phyloP scores from a whole-genome alignment of 768 basidiomycete genomes.

The Artomyces pyxidatus region DNA sequence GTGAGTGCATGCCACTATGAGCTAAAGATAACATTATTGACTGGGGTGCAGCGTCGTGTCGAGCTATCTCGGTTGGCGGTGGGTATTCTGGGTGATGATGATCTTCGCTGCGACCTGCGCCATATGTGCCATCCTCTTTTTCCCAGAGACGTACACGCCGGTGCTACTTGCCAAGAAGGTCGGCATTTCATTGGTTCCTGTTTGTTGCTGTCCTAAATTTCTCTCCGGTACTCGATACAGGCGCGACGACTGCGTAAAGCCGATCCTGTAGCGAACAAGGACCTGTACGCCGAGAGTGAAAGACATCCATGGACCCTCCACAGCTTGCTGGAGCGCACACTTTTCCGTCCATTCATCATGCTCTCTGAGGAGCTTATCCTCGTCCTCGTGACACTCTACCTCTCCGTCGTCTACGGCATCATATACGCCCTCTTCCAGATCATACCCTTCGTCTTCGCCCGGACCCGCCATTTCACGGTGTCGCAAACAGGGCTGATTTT shows the following conservation, averaged over 20 bases:
- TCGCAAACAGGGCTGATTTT: conserved; percentile 3
- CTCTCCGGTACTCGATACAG: neutral
- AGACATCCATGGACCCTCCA: neutral
- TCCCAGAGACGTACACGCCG: conserved; percentile 18
- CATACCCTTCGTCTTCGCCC: conserved; percentile 4
- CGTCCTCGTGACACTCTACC: conserved; percentile 9
- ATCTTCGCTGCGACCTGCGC: conserved; percentile 15
- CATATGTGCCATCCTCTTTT: conserved; percentile 9
- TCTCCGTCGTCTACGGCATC: conserved; percentile 10
- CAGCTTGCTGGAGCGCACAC: conserved; percentile 19
- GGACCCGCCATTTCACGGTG: neutral
- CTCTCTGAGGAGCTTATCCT: conserved; percentile 22
- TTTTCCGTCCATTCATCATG: conserved; percentile 25
- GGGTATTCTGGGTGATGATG: conserved; percentile 21
- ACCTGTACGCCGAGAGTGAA: conserved; percentile 2
- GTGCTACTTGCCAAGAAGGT: conserved; percentile 10
- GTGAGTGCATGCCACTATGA: neutral
- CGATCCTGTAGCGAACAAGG: neutral
- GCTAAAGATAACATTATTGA: neutral
- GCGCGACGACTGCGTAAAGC: neutral
- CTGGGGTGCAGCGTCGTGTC: neutral
- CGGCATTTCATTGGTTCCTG: neutral
- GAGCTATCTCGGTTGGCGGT: conserved; percentile 16
- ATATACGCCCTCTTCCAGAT: conserved; percentile 10
- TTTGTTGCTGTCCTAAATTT: neutral